Evolutionary conservation across 371 early-diverging fungal species (phyloP).

Genomic region (Globomyces sp.): DNA sequence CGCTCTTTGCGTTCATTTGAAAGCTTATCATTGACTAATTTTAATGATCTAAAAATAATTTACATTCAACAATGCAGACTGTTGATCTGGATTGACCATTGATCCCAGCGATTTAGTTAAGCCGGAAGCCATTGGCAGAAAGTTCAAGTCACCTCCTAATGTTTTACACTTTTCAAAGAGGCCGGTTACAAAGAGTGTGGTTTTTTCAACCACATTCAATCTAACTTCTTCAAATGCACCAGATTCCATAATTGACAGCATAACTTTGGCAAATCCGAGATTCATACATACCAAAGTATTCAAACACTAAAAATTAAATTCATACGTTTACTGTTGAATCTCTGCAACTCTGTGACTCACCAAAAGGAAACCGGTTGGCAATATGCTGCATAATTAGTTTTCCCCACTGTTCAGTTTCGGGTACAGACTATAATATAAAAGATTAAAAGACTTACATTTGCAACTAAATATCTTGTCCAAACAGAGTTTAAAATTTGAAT

Average conservation of each 20-base stretch:
- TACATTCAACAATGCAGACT: not conserved
- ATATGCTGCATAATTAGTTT: not conserved
- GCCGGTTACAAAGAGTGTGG: not conserved
- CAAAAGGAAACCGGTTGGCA: not conserved
- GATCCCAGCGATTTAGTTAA: not conserved
- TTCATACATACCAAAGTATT: not conserved
- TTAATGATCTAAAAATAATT: not conserved
- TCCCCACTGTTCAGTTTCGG: too few species aligned
- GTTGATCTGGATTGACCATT: not conserved
- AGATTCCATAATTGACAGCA: not conserved
- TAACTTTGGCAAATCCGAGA: not conserved
- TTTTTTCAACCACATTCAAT: not conserved
- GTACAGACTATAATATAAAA: too few species aligned
- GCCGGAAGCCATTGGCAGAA: conserved; percentile 1
- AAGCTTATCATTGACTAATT: too few species aligned
- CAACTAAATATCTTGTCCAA: not conserved
- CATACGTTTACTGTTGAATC: not conserved
- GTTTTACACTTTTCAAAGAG: not conserved
- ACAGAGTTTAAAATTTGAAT: not conserved
- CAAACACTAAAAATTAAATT: not conserved
- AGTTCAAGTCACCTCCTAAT: not conserved
- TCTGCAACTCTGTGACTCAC: not conserved
- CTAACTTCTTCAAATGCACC: not conserved
- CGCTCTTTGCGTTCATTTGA: not conserved
- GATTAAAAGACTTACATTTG: too few species aligned